phyloP scores from a whole-genome alignment of 805 yeast species.

The Zygotorulaspora danielsina region DNA sequence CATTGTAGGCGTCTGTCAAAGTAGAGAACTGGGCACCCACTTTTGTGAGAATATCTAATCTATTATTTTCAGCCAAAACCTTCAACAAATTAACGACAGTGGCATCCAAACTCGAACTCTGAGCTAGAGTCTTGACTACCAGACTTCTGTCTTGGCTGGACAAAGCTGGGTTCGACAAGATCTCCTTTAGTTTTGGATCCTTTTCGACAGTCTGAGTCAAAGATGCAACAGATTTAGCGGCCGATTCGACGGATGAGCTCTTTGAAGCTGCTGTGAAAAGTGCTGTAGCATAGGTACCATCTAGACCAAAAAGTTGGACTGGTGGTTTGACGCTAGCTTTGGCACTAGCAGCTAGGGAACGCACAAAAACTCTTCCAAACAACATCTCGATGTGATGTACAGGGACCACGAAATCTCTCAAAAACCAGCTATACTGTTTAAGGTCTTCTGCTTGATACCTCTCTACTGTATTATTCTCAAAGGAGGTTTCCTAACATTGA shows the following conservation, averaged over 20 bases:
- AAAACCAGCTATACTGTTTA: too few species aligned
- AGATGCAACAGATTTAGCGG: conserved; percentile 59
- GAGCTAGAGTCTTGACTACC: conserved; percentile 57
- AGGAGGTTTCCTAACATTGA: neutral
- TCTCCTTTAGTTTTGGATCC: conserved; percentile 60
- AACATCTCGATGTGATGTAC: conserved; percentile 27
- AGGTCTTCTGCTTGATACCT: too few species aligned
- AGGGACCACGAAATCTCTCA: neutral
- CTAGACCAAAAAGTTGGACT: conserved; percentile 88
- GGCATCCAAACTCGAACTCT: conserved; percentile 53
- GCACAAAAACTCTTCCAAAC: conserved; percentile 63
- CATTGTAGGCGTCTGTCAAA: conserved; percentile 84
- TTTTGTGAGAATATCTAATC: conserved; percentile 64
- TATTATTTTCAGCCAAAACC: conserved; percentile 91
- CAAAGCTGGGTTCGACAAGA: conserved; percentile 79
- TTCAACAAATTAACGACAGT: conserved; percentile 73
- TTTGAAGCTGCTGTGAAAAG: conserved; percentile 87
- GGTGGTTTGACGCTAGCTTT: conserved; percentile 64
- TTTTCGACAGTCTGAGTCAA: conserved; percentile 48
- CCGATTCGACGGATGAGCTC: conserved; percentile 68
- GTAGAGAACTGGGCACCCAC: conserved; percentile 68
- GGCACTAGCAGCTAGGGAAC: conserved; percentile 67
- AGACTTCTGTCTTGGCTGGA: conserved; percentile 66
- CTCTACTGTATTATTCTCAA: too few species aligned
- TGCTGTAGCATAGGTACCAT: conserved; percentile 96